Evolutionary conservation across 2,329 filamentous ascomycete genomes (phyloP).

Genomic region (Aureobasidium leucospermi): DNA sequence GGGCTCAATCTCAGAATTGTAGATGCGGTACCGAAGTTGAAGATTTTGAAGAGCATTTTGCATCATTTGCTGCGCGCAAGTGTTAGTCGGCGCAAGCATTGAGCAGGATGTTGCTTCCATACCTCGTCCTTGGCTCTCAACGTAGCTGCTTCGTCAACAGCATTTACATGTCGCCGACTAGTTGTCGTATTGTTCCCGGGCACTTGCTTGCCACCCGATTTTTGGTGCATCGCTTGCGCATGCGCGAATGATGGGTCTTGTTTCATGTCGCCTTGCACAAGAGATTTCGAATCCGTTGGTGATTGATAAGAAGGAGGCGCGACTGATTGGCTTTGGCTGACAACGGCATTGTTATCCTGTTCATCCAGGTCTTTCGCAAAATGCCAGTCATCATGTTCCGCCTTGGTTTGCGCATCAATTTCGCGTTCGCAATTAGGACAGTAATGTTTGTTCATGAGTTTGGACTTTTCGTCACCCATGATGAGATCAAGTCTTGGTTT

Average conservation of each 20-base stretch:
- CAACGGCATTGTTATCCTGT: no score
- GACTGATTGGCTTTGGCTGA: no score
- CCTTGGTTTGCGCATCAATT: slow-evolving; percentile 36
- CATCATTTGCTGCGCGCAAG: slow-evolving; percentile 34
- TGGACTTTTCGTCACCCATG: background rate
- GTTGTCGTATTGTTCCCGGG: background rate
- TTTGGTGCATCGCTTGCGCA: background rate
- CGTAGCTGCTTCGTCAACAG: slow-evolving; percentile 32
- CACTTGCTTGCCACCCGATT: slow-evolving; percentile 38
- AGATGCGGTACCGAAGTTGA: slow-evolving; percentile 34
- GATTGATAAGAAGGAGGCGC: no score
- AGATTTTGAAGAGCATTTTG: slow-evolving; percentile 35
- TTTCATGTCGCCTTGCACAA: background rate
- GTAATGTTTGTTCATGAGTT: background rate
- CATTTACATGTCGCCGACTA: slow-evolving; percentile 28
- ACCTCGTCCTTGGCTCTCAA: slow-evolving; percentile 36
- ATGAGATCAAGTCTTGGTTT: background rate
- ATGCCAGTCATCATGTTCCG: slow-evolving; percentile 83
- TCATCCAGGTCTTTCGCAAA: slow-evolving; percentile 74
- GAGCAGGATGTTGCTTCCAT: background rate
- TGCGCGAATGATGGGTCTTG: background rate
- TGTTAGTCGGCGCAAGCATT: background rate
- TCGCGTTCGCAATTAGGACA: background rate
- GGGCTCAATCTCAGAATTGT: slow-evolving; percentile 41
- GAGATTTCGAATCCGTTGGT: no score